Conservation (phyloP, 1,284 basidiomycete species). For the Fistulina hepatica region DNA sequence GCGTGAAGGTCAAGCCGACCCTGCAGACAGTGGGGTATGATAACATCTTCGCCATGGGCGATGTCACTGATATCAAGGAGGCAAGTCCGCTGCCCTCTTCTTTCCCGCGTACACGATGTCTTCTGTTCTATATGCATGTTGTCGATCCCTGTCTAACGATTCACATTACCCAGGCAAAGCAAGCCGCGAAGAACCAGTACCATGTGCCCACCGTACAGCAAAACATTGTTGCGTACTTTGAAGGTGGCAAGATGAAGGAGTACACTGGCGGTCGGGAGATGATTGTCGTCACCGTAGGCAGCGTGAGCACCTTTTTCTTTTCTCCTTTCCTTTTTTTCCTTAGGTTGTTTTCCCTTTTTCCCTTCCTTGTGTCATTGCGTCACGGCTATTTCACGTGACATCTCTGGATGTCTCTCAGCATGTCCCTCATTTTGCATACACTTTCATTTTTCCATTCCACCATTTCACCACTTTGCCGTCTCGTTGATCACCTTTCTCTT, state of each 20-base stretch:
- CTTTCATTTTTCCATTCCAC: too few relatives aligned
- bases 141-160: too few relatives aligned
- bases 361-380: not conserved
- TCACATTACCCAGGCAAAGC: too few relatives aligned
- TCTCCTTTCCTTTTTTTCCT: not conserved
- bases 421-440: conserved; percentile 13
- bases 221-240: conserved; percentile 35
- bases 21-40: conserved; percentile 38
- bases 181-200: conserved; percentile 33
- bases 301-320: conserved; percentile 26
- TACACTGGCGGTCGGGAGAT: conserved; percentile 40
- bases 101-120: too few relatives aligned
- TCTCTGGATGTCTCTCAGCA: too few relatives aligned
- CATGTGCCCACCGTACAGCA: conserved; percentile 34
- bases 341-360: conserved; percentile 5
- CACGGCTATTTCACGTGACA: too few relatives aligned
- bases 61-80: conserved; percentile 47
- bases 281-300: conserved; percentile 45
- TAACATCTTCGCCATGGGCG: conserved; percentile 48
- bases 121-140: too few relatives aligned
- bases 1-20: conserved; percentile 39
- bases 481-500: conserved; percentile 2
- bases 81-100: too few relatives aligned
- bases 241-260: conserved; percentile 19
- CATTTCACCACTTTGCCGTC: too few relatives aligned